A percentile compares a stretch with the other conserved stretches of the same genome.
Evolutionary conservation across 345 rosid genomes (phyloP).

Genomic region (Camelina hispida): DNA sequence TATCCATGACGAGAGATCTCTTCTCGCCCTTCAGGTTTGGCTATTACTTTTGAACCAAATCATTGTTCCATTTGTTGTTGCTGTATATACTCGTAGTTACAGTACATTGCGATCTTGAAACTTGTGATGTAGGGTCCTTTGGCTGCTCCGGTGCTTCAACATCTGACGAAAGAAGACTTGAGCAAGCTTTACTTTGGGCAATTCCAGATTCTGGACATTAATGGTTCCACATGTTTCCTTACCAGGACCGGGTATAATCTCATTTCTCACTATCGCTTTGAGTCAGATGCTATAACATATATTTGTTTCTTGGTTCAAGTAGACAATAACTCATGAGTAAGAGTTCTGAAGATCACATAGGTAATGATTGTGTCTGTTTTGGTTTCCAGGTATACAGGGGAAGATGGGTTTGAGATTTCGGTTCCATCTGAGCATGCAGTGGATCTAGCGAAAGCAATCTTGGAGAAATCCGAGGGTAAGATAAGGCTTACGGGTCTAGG

Average conservation of each 20-base stretch:
- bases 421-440: conserved; percentile 84
- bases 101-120: background rate
- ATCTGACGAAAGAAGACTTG: conserved; percentile 83
- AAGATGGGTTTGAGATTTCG: conserved; percentile 98
- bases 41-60: background rate
- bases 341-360: conserved; percentile 27
- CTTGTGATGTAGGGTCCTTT: conserved; percentile 79
- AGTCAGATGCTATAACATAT: background rate
- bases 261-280: conserved; percentile 3
- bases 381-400: conserved; percentile 81
- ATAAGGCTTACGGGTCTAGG: conserved; percentile 91
- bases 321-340: background rate
- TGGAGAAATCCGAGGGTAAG: conserved; percentile 94
- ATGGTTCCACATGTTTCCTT: conserved; percentile 81
- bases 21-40: conserved; percentile 91
- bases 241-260: conserved; percentile 90
- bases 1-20: conserved; percentile 98
- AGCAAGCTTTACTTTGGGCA: conserved; percentile 94
- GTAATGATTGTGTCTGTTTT: conserved; percentile 8
- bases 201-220: conserved; percentile 79
- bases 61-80: conserved; percentile 16
- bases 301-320: conserved; percentile 19
- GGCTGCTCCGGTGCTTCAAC: conserved; percentile 89
- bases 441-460: conserved; percentile 88
- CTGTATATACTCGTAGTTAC: background rate